Conservation (phyloP, 352 stramenopile genomes). For the Phytophthora citricola region DNA sequence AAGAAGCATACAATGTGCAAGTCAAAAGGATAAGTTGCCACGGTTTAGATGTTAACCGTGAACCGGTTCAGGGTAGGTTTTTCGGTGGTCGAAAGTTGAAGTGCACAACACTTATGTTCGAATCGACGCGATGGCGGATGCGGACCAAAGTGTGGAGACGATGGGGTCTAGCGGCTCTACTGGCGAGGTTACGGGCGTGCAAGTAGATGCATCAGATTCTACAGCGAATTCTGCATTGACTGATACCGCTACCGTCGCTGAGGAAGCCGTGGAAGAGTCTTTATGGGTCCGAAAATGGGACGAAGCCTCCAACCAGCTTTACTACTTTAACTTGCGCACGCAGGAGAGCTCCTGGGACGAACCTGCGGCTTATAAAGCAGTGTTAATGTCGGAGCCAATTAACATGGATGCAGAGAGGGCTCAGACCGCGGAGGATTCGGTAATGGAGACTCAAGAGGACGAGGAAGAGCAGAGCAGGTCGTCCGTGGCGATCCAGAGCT, state of each 20-base stretch:
- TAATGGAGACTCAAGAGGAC: not conserved
- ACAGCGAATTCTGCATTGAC: not conserved
- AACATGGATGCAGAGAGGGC: conserved; percentile 10
- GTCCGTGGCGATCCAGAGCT: conserved; percentile 43
- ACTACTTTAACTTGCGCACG: conserved; percentile 45
- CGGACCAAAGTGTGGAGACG: not conserved
- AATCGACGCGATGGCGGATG: conserved; percentile 13
- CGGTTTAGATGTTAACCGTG: conserved; percentile 1
- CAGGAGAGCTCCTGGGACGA: conserved; percentile 41
- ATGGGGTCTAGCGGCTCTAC: not conserved
- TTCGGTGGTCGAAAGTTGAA: conserved; percentile 20
- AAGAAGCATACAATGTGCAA: too few relatives aligned
- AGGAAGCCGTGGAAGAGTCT: conserved; percentile 6
- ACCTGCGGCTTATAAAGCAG: conserved; percentile 31
- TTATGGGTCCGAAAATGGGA: conserved; percentile 48
- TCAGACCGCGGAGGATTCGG: not conserved
- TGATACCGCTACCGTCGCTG: not conserved
- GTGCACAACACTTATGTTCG: conserved; percentile 17
- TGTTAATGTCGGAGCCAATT: conserved; percentile 30
- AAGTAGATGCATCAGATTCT: not conserved
- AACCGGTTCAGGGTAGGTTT: conserved; percentile 5
- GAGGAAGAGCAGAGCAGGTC: conserved; percentile 11
- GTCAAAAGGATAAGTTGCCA: not conserved
- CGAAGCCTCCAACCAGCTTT: conserved; percentile 30
- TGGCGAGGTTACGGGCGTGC: not conserved